Base-by-base conservation (phyloP, 768 basidiomycete species). In the Rhodotorula taiwanensis region DNA sequence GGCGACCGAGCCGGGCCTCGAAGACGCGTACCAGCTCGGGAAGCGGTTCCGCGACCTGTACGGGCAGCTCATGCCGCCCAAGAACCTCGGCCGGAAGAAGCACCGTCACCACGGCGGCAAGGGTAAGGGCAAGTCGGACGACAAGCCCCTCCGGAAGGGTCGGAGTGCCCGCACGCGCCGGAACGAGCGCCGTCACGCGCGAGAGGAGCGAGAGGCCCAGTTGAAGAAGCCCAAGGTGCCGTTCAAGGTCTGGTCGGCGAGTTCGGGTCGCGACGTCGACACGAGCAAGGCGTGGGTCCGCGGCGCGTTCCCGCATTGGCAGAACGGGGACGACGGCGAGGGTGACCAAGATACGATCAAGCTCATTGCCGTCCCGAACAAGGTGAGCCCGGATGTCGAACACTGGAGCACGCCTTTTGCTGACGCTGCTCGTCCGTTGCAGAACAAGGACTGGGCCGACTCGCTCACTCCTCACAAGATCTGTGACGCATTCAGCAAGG, bases 401-500 rank as follows among this genome's bases (percentile, higher is more conserved):
- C 42, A 20, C 7, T 31, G 9, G 16, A 18, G 3, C 7, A 18
- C 11, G 18, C 48, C 21, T 18, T 8, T 6, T 14, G 27, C 13
- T 48, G 47, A 2, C 45, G 30, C 30, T 14, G 14, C 23, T 8
- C 43, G 2, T 49, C 20, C 25, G 9, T 25, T n/a, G 39, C 30
- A 61, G 61, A 69, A 72, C 11, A 71, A 69, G 41, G 73, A 75
- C 43, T 78, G 77, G 77, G 74, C 76, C 55, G 59, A 70, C 53
- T 70, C 71, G 15, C 56, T 78, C 55, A 78, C 77, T 0, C 77
- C 77, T 20, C 75, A 76, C 56, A 78, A 78, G 72, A 75, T 76
- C 23, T 78, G 77, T 70, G 73, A 73, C 55, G 69, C 74, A 6
- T 78, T 77, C 64, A 71, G 76, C 31, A 78, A 78, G 62, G 64